Evolutionary conservation across 176 grass and related monocot genomes (phyloP).

Genomic region (Phoenix dactylifera): DNA sequence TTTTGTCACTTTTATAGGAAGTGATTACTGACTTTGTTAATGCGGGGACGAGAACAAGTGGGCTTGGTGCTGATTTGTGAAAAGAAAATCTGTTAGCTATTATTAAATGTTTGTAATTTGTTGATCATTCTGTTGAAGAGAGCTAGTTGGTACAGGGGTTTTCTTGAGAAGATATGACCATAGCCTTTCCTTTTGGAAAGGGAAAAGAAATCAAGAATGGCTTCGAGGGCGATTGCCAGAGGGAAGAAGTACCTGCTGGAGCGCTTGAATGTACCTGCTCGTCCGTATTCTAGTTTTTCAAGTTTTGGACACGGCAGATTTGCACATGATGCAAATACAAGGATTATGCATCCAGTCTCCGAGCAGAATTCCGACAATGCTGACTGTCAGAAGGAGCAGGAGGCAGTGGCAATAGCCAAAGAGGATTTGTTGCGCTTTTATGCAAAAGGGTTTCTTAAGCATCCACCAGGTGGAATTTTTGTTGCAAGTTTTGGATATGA

Average conservation of each 20-base stretch:
- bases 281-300: slow-evolving; percentile 24
- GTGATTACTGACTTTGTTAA: too few species aligned
- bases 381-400: background rate
- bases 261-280: slow-evolving; percentile 21
- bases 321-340: slow-evolving; percentile 29
- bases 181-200: slow-evolving; percentile 32
- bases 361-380: background rate
- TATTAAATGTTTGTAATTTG: too few species aligned
- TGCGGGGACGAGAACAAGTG: too few species aligned
- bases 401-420: slow-evolving; percentile 13
- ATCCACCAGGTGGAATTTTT: background rate
- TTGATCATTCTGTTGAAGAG: background rate
- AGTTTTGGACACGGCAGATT: slow-evolving; percentile 38
- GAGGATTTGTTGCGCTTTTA: slow-evolving; percentile 16
- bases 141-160: slow-evolving; percentile 34
- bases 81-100: too few species aligned
- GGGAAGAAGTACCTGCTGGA: slow-evolving; percentile 43
- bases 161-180: slow-evolving; percentile 34
- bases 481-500: slow-evolving; percentile 10
- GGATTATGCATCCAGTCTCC: background rate
- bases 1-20: too few species aligned
- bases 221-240: slow-evolving; percentile 59
- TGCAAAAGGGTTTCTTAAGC: background rate
- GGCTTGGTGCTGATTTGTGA: too few species aligned
- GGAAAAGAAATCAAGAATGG: slow-evolving; percentile 50